Base-by-base conservation (phyloP, 2,329 filamentous ascomycete species). In the Pseudocercospora ulei region DNA sequence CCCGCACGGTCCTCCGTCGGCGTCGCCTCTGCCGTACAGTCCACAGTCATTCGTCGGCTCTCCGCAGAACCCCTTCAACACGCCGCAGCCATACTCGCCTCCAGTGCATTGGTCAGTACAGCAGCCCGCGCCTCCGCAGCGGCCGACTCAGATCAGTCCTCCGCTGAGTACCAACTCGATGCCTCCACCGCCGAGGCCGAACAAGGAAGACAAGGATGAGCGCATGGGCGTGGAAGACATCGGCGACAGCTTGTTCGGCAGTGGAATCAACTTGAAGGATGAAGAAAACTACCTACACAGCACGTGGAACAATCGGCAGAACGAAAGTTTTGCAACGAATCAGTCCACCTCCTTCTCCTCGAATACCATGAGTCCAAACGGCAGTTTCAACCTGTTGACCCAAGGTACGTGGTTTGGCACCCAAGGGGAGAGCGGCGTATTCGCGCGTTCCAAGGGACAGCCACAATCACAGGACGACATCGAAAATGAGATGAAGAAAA, bases 181-280 rank as follows among this genome's bases (percentile, higher is more conserved):
- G 75, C 73, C 73, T 3, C 76, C 75, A 28, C 75, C 75, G n/a
- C 73, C 73, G 43, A 65, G 72, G 25, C 75, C 75, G 7, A 64
- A 53, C 20, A 62, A 74, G 62, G 58, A 68, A 39, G 65, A 68
- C 33, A 68, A 67, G 41, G 80, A 81, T 41, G 69, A 70, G 48
- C 72, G 76, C 27, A 70, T 72, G 16, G 65, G 67, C 31, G 62
- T 68, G 7, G 84, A 87, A 52, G 84, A 93, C 54, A 72, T 87
- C 29, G 83, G 80, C 49, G 87, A 95, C 63, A 82, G 86, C 35
- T 64, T 94, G 38, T 79, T 80, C 11, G 83, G 82, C 11, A 88
- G 85, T 9, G 86, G 85, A 34, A 85, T 95, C 47, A 83, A 94
- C 65, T 64, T 94, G 30, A 78, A 80, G 42, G 85, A 85, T 48